These are phyloP conservation scores for Tylopilus sp. DNA, from an alignment of 1,284 basidiomycete species.

Conservation along the genomic window DNA sequence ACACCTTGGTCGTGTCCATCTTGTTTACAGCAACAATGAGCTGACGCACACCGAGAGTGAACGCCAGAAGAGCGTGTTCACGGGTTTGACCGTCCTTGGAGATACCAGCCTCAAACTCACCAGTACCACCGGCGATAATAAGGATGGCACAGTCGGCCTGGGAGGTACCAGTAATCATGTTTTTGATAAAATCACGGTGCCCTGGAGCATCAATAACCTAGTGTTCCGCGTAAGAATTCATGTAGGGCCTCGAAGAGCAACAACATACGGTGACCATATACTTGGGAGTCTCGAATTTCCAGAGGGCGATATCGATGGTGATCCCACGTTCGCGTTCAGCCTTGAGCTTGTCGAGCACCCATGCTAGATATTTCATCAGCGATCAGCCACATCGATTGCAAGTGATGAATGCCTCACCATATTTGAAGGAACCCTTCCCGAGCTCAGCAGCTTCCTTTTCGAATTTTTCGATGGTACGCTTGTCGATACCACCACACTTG, in stretches of 20 bases:
- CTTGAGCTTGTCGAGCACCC: slow-evolving; percentile 99
- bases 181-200: slow-evolving; percentile 99
- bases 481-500: slow-evolving; percentile 99
- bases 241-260: neutral
- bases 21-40: slow-evolving; percentile 99
- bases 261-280: slow-evolving; percentile 78
- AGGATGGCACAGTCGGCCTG: slow-evolving; percentile 99
- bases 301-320: slow-evolving; percentile 99
- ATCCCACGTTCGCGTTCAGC: slow-evolving; percentile 99
- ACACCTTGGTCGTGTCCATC: slow-evolving; percentile 96
- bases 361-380: slow-evolving; percentile 54
- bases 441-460: slow-evolving; percentile 99
- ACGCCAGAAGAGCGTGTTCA: slow-evolving; percentile 99
- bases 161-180: slow-evolving; percentile 99
- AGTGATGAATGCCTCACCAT: slow-evolving; percentile 57
- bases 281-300: slow-evolving; percentile 98
- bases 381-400: slow-evolving; percentile 20
- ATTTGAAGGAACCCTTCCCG: slow-evolving; percentile 99
- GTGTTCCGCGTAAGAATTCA: slow-evolving; percentile 12
- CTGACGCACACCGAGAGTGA: slow-evolving; percentile 99
- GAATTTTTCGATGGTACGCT: slow-evolving; percentile 99
- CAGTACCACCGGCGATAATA: slow-evolving; percentile 98
- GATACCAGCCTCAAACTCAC: slow-evolving; percentile 99
- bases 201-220: slow-evolving; percentile 98
- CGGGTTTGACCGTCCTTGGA: slow-evolving; percentile 99